Evolutionary conservation across 306 rosid genomes (phyloP).

Genomic region (Corylus heterophylla): DNA sequence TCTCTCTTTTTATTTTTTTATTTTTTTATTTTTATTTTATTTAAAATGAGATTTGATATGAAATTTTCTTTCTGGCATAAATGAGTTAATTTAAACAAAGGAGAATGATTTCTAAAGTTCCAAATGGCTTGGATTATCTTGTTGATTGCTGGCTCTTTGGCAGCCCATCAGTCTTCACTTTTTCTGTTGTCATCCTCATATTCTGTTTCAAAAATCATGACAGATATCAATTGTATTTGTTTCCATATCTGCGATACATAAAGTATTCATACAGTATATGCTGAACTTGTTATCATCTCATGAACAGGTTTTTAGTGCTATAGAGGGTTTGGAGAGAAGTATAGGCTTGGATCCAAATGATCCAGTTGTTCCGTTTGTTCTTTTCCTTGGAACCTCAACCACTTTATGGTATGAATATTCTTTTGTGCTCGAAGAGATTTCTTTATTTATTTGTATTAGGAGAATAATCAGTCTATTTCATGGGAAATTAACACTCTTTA

Average conservation of each 20-base stretch:
- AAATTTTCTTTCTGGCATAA: slow-evolving; percentile 2
- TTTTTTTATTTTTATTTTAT: too few relatives aligned
- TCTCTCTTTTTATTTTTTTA: neutral
- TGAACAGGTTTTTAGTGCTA: slow-evolving; percentile 55
- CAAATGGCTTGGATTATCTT: slow-evolving; percentile 8
- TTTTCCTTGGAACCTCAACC: slow-evolving; percentile 74
- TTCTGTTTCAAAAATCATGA: neutral
- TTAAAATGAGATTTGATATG: slow-evolving; percentile 7
- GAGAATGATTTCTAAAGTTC: neutral
- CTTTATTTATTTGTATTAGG: slow-evolving; percentile 21
- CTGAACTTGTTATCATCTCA: slow-evolving; percentile 7
- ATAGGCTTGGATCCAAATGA: slow-evolving; percentile 92
- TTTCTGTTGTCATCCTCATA: neutral
- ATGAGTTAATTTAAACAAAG: slow-evolving; percentile 11
- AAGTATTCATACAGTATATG: neutral
- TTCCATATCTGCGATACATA: neutral
- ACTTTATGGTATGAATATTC: slow-evolving; percentile 73
- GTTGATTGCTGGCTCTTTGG: neutral
- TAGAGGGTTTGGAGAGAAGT: slow-evolving; percentile 73
- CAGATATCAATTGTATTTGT: neutral
- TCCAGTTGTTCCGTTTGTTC: slow-evolving; percentile 76
- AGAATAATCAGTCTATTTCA: slow-evolving; percentile 29
- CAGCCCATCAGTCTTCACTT: neutral
- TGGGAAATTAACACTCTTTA: slow-evolving; percentile 52
- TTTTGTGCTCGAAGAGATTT: slow-evolving; percentile 30